Base-by-base conservation (phyloP, 768 basidiomycete species). In the Hygrophoropsis aurantiaca region DNA sequence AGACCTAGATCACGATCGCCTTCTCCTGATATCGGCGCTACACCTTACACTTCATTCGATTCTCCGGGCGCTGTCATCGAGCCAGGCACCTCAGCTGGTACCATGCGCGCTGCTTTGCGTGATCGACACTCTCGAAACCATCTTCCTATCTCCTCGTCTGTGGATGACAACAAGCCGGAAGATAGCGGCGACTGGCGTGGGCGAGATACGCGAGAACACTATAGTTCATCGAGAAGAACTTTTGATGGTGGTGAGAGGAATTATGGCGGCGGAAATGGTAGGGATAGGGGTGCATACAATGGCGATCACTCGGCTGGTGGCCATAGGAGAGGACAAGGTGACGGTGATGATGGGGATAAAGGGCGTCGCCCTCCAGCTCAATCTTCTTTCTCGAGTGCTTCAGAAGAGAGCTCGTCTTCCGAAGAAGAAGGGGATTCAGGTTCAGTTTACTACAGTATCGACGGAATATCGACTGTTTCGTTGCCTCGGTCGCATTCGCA, bases 11-110 rank as follows among this genome's bases (percentile, higher is more conserved):
- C 11, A 32, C 40, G 40, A 27, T 40, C 61, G n/a, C 53, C 41
- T 35, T 53, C 50, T 25, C 43, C 50, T 8, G 42, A 52, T 27
- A 32, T 44, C 20, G 37, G 44, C 21, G 53, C 36, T 18, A 51
- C 40, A 18, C 43, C 64, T 5, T 35, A 51, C 45, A 40, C 27
- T 10, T 61, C 65, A 36, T 26, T 62, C 42, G 51, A 56, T 54
- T 41, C 52, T 45, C 50, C 58, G 6, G 54, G 42, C 19, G 57
- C 66, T 18, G 59, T 57, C 20, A 64, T 71, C 37, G 60, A 74
- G 49, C 69, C 76, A n/a, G 69, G 72, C n/a, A 72, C 74, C 11
- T 75, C 78, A 24, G 67, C 66, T 21, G 76, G 68, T 33, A 54
- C 59, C 0, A 65, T 66, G 64, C 59, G 40, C 21, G 48, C 25